Evolutionary conservation across 805 yeast genomes (phyloP).

Genomic region (Saccharomycopsis selenospora): DNA sequence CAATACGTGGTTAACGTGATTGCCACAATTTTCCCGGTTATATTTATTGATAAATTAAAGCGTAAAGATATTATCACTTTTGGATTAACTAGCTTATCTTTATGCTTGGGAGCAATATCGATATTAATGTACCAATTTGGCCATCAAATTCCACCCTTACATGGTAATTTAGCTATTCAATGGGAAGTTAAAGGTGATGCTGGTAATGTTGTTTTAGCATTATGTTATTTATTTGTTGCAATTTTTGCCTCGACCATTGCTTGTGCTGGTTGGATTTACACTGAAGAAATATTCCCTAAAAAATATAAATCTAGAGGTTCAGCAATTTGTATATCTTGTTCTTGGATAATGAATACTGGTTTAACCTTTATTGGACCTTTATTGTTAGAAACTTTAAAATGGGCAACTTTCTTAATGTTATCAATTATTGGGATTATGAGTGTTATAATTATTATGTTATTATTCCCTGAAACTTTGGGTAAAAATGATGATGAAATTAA

Average conservation of each 20-base stretch:
- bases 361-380: conserved; percentile 37
- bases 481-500: conserved; percentile 26
- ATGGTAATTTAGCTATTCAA: conserved; percentile 30
- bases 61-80: conserved; percentile 41
- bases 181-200: conserved; percentile 33
- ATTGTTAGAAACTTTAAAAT: conserved; percentile 30
- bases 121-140: conserved; percentile 33
- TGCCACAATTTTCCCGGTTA: conserved; percentile 39
- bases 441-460: conserved; percentile 26
- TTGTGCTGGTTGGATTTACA: conserved; percentile 43
- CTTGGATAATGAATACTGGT: conserved; percentile 37
- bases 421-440: conserved; percentile 32
- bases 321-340: conserved; percentile 38
- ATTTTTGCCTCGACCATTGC: conserved; percentile 40
- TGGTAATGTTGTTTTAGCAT: conserved; percentile 38
- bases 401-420: conserved; percentile 36
- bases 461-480: conserved; percentile 41
- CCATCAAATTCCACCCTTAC: conserved; percentile 27
- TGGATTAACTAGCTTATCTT: conserved; percentile 35
- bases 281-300: conserved; percentile 42
- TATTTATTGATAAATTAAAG: conserved; percentile 36
- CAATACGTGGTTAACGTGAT: conserved; percentile 36
- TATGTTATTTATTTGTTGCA: conserved; percentile 39
- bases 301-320: conserved; percentile 41
- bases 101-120: conserved; percentile 32